Conservation (phyloP, 2,329 filamentous ascomycete species). For the Madurella fahalii region DNA sequence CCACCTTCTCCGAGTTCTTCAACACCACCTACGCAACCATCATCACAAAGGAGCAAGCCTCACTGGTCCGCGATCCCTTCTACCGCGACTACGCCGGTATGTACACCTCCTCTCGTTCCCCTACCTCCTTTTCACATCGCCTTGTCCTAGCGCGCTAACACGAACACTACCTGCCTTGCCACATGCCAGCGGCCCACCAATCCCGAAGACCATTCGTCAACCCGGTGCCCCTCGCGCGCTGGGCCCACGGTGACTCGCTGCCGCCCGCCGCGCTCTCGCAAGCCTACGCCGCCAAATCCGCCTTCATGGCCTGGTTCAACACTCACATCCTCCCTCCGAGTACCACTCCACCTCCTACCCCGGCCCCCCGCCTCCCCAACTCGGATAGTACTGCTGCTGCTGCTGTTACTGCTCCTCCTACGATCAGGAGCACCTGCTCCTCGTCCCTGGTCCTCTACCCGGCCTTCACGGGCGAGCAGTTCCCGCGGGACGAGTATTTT, state of each 20-base stretch:
- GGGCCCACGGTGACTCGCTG: conserved; percentile 34
- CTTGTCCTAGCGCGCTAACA: not conserved
- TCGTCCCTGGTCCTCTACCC: conserved; percentile 47
- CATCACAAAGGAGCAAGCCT: conserved; percentile 37
- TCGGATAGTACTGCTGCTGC: too few species aligned
- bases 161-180: not conserved
- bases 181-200: conserved; percentile 27
- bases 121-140: not conserved
- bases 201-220: conserved; percentile 36
- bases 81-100: conserved; percentile 37
- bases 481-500: conserved; percentile 36
- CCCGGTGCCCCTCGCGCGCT: conserved; percentile 34
- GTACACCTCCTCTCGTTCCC: conserved; percentile 17
- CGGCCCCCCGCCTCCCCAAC: too few species aligned
- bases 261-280: conserved; percentile 28
- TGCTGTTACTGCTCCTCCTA: conserved; percentile 24
- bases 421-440: conserved; percentile 44
- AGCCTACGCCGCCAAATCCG: conserved; percentile 47
- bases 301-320: conserved; percentile 46
- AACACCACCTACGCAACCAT: conserved; percentile 35
- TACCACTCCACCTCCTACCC: too few species aligned
- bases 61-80: conserved; percentile 37
- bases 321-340: conserved; percentile 38
- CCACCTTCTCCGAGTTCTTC: conserved; percentile 27
- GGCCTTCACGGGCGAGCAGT: conserved; percentile 26